A percentile compares a stretch with the other conserved stretches of the same genome.
phyloP scores from a whole-genome alignment of 2,329 filamentous ascomycete genomes.

The Penicillium hordei region DNA sequence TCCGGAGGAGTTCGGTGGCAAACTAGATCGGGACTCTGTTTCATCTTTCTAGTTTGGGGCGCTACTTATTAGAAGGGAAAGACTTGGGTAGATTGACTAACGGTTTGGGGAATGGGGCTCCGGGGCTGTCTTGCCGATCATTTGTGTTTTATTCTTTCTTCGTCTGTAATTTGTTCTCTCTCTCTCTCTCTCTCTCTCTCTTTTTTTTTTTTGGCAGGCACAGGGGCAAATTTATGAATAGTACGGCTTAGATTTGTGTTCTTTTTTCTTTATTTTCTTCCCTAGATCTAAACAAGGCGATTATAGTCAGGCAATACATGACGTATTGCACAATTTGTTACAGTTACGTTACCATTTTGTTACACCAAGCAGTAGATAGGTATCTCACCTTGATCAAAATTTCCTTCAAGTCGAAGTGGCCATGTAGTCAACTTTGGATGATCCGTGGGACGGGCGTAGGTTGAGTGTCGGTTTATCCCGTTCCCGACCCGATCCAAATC shows the following conservation, averaged over 20 bases:
- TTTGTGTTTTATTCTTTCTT: background rate
- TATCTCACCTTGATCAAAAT: background rate
- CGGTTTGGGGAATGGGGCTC: background rate
- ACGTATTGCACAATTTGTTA: background rate
- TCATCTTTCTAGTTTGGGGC: background rate
- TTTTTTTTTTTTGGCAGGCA: too few species aligned
- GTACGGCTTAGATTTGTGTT: background rate
- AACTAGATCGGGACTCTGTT: background rate
- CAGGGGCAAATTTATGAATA: background rate
- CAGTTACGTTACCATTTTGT: background rate
- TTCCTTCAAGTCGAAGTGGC: too few species aligned
- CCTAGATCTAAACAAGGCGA: background rate
- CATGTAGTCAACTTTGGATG: background rate
- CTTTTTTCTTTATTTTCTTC: background rate
- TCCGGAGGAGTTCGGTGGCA: background rate
- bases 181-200: background rate
- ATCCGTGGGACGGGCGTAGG: background rate
- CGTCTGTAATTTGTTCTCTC: background rate
- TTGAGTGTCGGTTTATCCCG: background rate
- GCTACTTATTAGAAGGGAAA: background rate
- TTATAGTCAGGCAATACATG: background rate
- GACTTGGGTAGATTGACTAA: background rate
- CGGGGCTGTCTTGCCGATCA: background rate
- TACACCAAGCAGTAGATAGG: background rate
- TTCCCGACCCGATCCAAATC: background rate